A percentile compares a stretch with the other conserved stretches of the same genome.
phyloP scores from a whole-genome alignment of 1,284 basidiomycete species.

The Stygiomarasmius scandens region DNA sequence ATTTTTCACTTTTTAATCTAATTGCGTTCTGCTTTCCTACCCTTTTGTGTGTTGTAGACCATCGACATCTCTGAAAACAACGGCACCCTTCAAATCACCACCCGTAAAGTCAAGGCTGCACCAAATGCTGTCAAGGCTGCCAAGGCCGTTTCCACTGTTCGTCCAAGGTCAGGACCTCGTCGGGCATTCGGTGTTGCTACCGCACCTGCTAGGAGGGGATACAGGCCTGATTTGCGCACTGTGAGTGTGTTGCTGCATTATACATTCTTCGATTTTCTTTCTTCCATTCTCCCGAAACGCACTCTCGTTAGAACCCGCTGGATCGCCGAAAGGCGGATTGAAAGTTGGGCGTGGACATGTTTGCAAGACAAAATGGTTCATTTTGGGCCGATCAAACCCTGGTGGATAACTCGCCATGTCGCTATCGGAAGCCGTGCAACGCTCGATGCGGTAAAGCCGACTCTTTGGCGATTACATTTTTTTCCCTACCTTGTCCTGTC shows the following conservation, averaged over 20 bases:
- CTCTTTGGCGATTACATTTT: constrained; percentile 69
- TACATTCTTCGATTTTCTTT: constrained; percentile 9
- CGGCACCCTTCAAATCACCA: constrained; percentile 64
- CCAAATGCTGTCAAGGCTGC: constrained; percentile 55
- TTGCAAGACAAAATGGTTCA: constrained; percentile 67
- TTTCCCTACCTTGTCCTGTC: constrained; percentile 1
- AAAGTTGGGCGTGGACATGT: constrained; percentile 87
- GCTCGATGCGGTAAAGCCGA: constrained; percentile 63
- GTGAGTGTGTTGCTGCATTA: constrained; percentile 54
- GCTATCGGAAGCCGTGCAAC: constrained; percentile 73
- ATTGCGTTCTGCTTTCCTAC: neutral
- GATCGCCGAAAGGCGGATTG: constrained; percentile 62
- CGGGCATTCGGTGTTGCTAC: constrained; percentile 73
- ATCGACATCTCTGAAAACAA: constrained; percentile 66
- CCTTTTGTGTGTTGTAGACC: constrained; percentile 43
- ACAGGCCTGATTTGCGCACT: constrained; percentile 81
- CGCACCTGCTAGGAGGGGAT: constrained; percentile 69
- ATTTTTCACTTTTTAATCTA: neutral
- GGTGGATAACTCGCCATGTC: constrained; percentile 62
- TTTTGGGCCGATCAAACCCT: constrained; percentile 63
- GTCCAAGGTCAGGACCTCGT: constrained; percentile 74
- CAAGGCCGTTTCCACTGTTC: constrained; percentile 56
- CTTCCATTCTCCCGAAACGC: constrained; percentile 36
- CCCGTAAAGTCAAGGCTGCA: constrained; percentile 70
- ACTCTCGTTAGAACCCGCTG: constrained; percentile 80